phyloP scores from a whole-genome alignment of 2,329 filamentous ascomycete species.

The Beauveria varroae region DNA sequence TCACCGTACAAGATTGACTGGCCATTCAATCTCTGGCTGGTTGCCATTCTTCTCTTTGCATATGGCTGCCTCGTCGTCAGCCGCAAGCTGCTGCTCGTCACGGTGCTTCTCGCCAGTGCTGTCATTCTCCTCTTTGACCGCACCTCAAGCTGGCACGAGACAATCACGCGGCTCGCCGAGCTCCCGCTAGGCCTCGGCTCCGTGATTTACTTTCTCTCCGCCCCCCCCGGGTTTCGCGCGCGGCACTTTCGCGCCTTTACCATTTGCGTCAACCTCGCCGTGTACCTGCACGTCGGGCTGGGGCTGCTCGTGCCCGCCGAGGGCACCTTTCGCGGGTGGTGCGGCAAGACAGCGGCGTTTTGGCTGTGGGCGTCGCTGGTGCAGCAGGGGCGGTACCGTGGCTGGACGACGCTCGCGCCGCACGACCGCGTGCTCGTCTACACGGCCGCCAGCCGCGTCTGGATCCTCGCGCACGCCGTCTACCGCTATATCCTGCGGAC shows the following conservation, averaged over 20 bases:
- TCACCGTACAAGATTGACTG: slow-evolving; percentile 9
- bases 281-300: slow-evolving; percentile 6
- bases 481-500: slow-evolving; percentile 12
- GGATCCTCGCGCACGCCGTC: slow-evolving; percentile 11
- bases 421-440: slow-evolving; percentile 11
- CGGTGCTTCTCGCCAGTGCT: not conserved
- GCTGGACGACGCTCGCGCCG: slow-evolving; percentile 3
- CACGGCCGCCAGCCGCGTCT: slow-evolving; percentile 4
- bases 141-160: not conserved
- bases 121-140: slow-evolving; percentile 5
- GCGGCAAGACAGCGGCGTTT: slow-evolving; percentile 1
- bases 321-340: slow-evolving; percentile 8
- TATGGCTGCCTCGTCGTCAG: slow-evolving; percentile 3
- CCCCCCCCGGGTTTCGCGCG: not conserved
- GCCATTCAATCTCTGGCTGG: slow-evolving; percentile 10
- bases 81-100: slow-evolving; percentile 6
- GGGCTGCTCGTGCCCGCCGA: slow-evolving; percentile 8
- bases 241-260: slow-evolving; percentile 5
- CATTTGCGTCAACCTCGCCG: slow-evolving; percentile 8
- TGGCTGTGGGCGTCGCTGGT: slow-evolving; percentile 9
- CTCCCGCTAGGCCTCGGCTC: slow-evolving; percentile 10
- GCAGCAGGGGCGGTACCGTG: not conserved
- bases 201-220: slow-evolving; percentile 6
- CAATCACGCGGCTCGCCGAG: not conserved
- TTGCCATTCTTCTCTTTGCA: slow-evolving; percentile 3